Conservation (phyloP, 2,329 filamentous ascomycete genomes). For the Calonectria honghensis region DNA sequence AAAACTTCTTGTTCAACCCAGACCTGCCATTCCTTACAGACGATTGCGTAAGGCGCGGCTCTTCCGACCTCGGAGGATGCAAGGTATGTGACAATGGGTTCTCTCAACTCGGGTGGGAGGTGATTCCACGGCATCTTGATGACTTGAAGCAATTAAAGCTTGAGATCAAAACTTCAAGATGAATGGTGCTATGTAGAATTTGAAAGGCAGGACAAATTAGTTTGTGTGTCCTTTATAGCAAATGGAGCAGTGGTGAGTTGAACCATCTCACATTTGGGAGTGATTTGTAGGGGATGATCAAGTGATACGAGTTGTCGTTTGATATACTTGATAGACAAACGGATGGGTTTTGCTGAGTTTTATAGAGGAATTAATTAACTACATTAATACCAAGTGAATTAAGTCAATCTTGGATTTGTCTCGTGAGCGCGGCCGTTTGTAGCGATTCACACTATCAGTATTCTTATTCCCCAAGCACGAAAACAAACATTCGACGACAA, state of each 20-base stretch:
- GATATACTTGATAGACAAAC: too few species aligned
- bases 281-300: neutral
- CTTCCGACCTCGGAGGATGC: neutral
- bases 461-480: neutral
- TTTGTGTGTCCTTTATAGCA: neutral
- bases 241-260: neutral
- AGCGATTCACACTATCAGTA: neutral
- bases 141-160: neutral
- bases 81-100: neutral
- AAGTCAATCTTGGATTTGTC: neutral
- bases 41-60: neutral
- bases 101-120: neutral
- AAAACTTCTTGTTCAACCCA: conserved; percentile 7
- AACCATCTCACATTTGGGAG: neutral
- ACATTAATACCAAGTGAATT: neutral
- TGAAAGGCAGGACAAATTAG: neutral
- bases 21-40: conserved; percentile 4
- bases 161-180: neutral
- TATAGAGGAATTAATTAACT: neutral
- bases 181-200: neutral
- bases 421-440: neutral
- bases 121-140: conserved; percentile 2
- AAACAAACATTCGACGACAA: neutral
- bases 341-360: neutral
- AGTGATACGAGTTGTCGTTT: neutral